Percentiles rank a stretch among this genome's conserved stretches.
phyloP scores from a whole-genome alignment of 73 alveolate species.

The Symbiodinium natans region DNA sequence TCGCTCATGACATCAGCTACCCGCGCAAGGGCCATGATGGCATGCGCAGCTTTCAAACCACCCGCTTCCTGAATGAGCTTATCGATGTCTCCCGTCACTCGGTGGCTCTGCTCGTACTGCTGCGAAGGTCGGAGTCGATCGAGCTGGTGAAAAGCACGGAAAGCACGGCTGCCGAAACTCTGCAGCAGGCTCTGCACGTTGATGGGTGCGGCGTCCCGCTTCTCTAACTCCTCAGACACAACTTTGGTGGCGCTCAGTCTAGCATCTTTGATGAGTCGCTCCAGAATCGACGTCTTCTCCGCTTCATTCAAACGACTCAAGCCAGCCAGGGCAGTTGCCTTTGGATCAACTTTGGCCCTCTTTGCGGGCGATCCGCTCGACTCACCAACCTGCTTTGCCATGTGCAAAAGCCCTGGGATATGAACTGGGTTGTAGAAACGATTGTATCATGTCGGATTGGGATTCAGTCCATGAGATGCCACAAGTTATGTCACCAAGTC shows the following conservation, averaged over 20 bases:
- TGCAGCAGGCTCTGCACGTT: background rate
- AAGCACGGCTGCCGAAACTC: slow-evolving; percentile 55
- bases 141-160: slow-evolving; percentile 62
- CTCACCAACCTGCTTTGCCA: background rate
- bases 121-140: slow-evolving; percentile 56
- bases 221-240: slow-evolving; percentile 33
- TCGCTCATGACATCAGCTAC: slow-evolving; percentile 61
- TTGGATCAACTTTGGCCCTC: slow-evolving; percentile 38
- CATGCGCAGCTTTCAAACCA: slow-evolving; percentile 19
- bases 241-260: slow-evolving; percentile 61
- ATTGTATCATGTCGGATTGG: background rate
- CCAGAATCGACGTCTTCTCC: slow-evolving; percentile 40
- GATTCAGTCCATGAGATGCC: background rate
- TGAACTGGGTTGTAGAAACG: background rate
- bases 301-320: slow-evolving; percentile 29
- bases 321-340: slow-evolving; percentile 39
- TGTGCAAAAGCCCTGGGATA: background rate
- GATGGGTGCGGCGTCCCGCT: slow-evolving; percentile 3
- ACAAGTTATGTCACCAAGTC: background rate
- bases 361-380: slow-evolving; percentile 15
- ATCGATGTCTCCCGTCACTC: slow-evolving; percentile 18
- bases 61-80: slow-evolving; percentile 11
- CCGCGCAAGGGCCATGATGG: slow-evolving; percentile 73
- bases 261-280: slow-evolving; percentile 42
- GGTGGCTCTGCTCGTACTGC: slow-evolving; percentile 51